Conservation (phyloP, 257 asterid genomes). For the Vinca minor region DNA sequence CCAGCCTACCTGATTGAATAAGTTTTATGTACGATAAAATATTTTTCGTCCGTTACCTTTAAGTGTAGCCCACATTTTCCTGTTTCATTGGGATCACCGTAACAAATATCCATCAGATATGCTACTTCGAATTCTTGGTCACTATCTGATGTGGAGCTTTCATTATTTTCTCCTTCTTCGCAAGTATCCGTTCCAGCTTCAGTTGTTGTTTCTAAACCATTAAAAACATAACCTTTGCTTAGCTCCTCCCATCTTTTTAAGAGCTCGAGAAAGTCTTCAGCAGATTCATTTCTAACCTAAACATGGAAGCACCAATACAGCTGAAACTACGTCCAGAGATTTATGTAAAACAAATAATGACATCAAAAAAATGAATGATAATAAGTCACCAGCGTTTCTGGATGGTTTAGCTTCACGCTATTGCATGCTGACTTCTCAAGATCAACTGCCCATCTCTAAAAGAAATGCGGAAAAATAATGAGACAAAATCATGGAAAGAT, state of each 20-base stretch:
- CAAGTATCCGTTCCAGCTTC: conserved; percentile 24
- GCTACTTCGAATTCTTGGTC: conserved; percentile 57
- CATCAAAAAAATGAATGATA: not conserved
- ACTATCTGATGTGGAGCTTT: conserved; percentile 21
- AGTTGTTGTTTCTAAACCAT: conserved; percentile 30
- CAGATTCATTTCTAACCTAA: conserved; percentile 77
- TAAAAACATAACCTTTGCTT: conserved; percentile 36
- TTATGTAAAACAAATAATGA: not conserved
- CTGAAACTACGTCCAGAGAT: not conserved
- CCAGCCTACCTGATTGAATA: not conserved
- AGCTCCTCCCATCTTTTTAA: conserved; percentile 64
- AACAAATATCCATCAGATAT: conserved; percentile 51
- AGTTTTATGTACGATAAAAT: not conserved
- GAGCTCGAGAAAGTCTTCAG: conserved; percentile 68
- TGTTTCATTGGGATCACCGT: conserved; percentile 54
- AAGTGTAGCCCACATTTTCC: conserved; percentile 57
- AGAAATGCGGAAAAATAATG: conserved; percentile 1
- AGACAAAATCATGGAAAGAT: not conserved
- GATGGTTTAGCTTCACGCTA: conserved; percentile 79
- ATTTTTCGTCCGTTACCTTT: conserved; percentile 36
- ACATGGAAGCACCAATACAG: conserved; percentile 2
- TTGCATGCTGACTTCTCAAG: conserved; percentile 61
- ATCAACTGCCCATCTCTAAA: conserved; percentile 93
- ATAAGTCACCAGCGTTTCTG: conserved; percentile 59
- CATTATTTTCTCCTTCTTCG: conserved; percentile 24